Base-by-base conservation (phyloP, 305 asterid genomes). In the Plantago coronopus region DNA sequence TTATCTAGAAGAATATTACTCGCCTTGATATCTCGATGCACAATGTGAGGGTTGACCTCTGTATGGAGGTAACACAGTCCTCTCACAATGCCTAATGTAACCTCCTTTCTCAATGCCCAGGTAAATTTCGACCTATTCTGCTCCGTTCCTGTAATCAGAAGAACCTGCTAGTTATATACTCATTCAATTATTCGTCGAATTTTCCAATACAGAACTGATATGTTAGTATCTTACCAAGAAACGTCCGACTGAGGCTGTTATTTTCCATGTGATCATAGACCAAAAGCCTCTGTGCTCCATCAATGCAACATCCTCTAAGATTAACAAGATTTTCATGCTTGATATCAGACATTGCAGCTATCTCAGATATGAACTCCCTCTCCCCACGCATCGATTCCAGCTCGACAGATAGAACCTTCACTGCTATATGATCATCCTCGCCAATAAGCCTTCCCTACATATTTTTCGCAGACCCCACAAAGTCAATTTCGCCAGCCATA, bases 1-100 rank as follows among this genome's bases (percentile, higher is more conserved):
- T 62, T 59, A 61, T 91, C 95, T 9, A 90, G 76, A 57, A 90
- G 95, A 62, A 90, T 80, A 38, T 90, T 87, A 65, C 91, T 81
- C 9, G 93, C 78, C 70, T 90, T 90, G 48, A 90, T 80, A 70
- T 90, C 95, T 13, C 97, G 74, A 48, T 85, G 97, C 34, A 87
- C 80, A 25, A 90, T 74, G 49, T 79, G 88, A 17, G 97, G 95
- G 27, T 55, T 77, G 37, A 84, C 46, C 45, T 81, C 86, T 75
- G 84, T 89, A 13, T 89, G 97, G 13, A 89, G 84, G 74, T 84
- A 83, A 11, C 80, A 57, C 15, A 89, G 81, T 54, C 89, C 97
- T 50, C 54, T 68, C 0, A 91, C 94, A 17, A 86, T 64, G 61
- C 95, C 97, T 50, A 86, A 50, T 0, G 84, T 57, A 31, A 79